Evolutionary conservation across 2,329 filamentous ascomycete species (phyloP), one percentile per base, ranked within the genome.

Genomic region (Alternaria triticina): DNA sequence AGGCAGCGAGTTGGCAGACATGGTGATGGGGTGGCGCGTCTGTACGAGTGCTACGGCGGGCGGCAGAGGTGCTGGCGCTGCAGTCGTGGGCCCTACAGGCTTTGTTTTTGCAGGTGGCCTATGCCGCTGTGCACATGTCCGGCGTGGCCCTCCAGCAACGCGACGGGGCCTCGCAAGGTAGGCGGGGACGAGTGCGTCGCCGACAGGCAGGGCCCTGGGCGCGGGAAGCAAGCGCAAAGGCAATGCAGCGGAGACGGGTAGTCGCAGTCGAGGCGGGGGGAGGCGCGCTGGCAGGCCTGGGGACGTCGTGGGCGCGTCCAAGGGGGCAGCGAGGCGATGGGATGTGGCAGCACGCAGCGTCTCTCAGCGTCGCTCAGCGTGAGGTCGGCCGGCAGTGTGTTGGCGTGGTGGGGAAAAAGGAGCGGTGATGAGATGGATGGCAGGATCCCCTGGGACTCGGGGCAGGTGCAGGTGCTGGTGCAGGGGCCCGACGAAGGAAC

Each of bases 1-100:
- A 57, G 91, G 90, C 54, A 92, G 83, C 46, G 90, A 83, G 57
- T 89, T 89, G 60, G 89, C 89, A 52, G 71, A 74, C 77, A 79
- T 79, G 63, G 25, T 70, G 67, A 49, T 33, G 47, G 66, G n/a
- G 57, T 51, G 56, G 45, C 52, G 62, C 54, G 59, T 25, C n/a
- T 55, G 54, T 49, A 57, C 47, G 57, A 55, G 43, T 55, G 54
- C 49, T 62, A 57, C 46, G 36, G 60, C 44, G 59, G 66, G 52
- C 28, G 36, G 54, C 43, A 46, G 51, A 20, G 51, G 55, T 36
- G 47, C 33, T 57, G 45, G 62, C 65, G 57, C 59, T 50, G 66
- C 54, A 65, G 59, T 58, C 61, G 61, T 60, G 33, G 45, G 62
- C 65, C 52, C 60, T 30, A 56, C 54, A 61, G 69, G 62, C 66